Conservation (phyloP, 1,284 basidiomycete genomes). For the Peniophora sp. region DNA sequence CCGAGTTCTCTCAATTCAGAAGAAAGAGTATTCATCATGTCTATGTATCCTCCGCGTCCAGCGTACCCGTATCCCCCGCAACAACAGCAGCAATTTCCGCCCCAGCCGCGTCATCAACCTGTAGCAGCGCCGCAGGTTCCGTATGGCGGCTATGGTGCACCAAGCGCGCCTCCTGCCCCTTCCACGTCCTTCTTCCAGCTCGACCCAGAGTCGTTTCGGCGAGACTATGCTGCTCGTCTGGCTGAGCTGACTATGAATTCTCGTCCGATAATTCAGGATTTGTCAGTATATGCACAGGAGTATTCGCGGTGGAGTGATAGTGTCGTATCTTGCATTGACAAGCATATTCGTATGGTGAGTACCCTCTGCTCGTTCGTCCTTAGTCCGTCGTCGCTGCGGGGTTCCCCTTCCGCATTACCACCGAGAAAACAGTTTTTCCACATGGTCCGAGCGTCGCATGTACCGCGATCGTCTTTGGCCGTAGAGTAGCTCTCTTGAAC, state of each 20-base stretch:
- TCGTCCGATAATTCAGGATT: slow-evolving; percentile 88
- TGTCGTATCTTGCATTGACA: slow-evolving; percentile 83
- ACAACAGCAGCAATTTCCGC: not conserved
- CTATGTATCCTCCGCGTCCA: not conserved
- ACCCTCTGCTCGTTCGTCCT: slow-evolving; percentile 8
- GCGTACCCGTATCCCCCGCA: not conserved
- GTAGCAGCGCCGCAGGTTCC: not conserved
- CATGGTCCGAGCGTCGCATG: too few relatives aligned
- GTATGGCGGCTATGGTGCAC: not conserved
- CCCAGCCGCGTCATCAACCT: not conserved
- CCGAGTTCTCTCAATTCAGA: too few relatives aligned
- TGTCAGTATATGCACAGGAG: slow-evolving; percentile 94
- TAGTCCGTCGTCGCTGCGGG: slow-evolving; percentile 1
- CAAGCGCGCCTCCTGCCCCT: not conserved
- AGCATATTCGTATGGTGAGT: slow-evolving; percentile 87
- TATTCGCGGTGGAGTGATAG: slow-evolving; percentile 74
- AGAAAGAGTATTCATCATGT: not conserved
- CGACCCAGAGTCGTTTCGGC: slow-evolving; percentile 74
- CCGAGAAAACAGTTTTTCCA: too few relatives aligned
- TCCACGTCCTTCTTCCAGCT: slow-evolving; percentile 35
- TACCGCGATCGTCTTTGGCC: too few relatives aligned
- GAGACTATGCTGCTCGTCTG: slow-evolving; percentile 73
- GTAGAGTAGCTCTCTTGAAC: too few relatives aligned
- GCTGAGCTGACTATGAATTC: slow-evolving; percentile 91
- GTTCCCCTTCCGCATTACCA: not conserved